Base-by-base conservation (phyloP, 805 yeast genomes). In the Kluyveromyces dobzhanskii region DNA sequence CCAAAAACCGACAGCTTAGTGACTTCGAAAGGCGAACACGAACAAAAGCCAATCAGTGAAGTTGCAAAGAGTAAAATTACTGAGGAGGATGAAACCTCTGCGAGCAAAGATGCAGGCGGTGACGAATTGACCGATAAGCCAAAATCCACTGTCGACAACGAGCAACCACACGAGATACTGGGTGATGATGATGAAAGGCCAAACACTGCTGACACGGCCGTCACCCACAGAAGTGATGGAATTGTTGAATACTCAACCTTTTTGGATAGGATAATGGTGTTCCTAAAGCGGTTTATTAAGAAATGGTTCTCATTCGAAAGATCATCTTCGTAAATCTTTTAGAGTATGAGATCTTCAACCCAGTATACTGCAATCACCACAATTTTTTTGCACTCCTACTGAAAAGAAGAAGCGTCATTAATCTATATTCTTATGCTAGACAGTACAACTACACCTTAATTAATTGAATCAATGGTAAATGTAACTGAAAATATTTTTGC, bases 181-280 rank as follows among this genome's bases (percentile, higher is more conserved):
- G 14, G n/a, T 21, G 24, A 21, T 21, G 24, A 21, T 6, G 8
- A 16, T 10, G 32, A 37, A 26, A 30, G 41, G 4, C 43, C 49
- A 23, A 32, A 36, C 17, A 39, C 44, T 13, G 38, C 47, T 3
- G 45, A 38, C 5, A 47, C 49, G 11, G 37, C 39, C 4, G 12
- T 37, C 23, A 45, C 42, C 16, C 40, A 35, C 13, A 34, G 38
- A 17, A 46, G 41, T 7, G 44, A 46, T n/a, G 30, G 41, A 25
- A 37, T 51, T 4, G 46, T 37, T 11, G 48, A 43, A 18, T 50
- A 50, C 36, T 43, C 41, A 23, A 39, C 44, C 10, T 37, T 50
- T 17, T 35, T 48, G 24, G 47, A 50, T 21, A 44, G 54, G 16
- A 40, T 50, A n/a, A 41, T 50, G 17, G 42, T 42, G 11, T 50